Evolutionary conservation across 345 rosid species (phyloP).

Genomic region (Gossypium anomalum): DNA sequence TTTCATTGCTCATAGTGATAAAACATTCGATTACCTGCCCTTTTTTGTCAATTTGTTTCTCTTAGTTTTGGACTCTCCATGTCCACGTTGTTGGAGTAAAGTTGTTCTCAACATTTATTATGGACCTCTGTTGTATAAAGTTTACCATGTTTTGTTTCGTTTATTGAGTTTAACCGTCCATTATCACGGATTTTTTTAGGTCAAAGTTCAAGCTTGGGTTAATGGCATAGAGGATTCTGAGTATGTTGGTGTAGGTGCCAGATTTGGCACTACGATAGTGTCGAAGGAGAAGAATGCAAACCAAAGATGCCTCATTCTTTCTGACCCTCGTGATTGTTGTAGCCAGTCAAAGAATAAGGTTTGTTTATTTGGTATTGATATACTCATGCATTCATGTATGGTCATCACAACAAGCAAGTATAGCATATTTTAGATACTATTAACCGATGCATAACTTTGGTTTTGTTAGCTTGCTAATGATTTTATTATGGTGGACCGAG

Average conservation of each 20-base stretch:
- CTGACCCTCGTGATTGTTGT: constrained; percentile 94
- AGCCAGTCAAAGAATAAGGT: constrained; percentile 64
- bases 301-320: constrained; percentile 57
- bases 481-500: constrained; percentile 86
- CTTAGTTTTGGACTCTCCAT: not conserved
- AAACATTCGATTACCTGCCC: not conserved
- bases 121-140: not conserved
- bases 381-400: not conserved
- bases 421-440: constrained; percentile 10
- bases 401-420: not conserved
- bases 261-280: constrained; percentile 77
- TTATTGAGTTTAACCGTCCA: constrained; percentile 2
- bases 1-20: not conserved
- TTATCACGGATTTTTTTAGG: constrained; percentile 37
- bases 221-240: constrained; percentile 68
- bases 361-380: not conserved
- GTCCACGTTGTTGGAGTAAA: not conserved
- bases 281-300: constrained; percentile 95
- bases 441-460: constrained; percentile 8
- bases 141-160: constrained; percentile 11
- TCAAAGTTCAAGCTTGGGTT: constrained; percentile 96
- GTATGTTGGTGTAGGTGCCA: constrained; percentile 95
- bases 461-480: constrained; percentile 67
- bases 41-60: not conserved
- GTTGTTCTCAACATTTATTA: not conserved